These are phyloP conservation scores for Penicillium palitans DNA, from an alignment of 2,329 filamentous ascomycete species.

Conservation along the genomic window DNA sequence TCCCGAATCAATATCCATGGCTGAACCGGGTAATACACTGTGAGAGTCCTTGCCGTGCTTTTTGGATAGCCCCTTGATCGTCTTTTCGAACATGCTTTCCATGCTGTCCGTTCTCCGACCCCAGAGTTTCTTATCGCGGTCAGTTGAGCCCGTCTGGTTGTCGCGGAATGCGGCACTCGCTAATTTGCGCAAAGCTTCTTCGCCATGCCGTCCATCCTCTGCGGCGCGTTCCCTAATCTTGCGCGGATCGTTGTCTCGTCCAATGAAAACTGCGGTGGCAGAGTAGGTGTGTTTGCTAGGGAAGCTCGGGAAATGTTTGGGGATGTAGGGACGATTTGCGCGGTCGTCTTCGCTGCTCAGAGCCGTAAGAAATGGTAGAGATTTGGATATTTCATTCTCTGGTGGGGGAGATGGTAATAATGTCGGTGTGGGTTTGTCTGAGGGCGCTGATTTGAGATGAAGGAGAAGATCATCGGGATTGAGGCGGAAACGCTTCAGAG, in stretches of 20 bases:
- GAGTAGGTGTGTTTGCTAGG: slow-evolving; percentile 66
- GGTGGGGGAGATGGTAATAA: slow-evolving; percentile 44
- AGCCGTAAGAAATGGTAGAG: slow-evolving; percentile 51
- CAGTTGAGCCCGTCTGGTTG: slow-evolving; percentile 43
- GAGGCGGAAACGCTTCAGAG: slow-evolving; percentile 35
- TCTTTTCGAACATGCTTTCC: slow-evolving; percentile 57
- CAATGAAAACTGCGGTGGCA: slow-evolving; percentile 58
- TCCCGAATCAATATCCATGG: slow-evolving; percentile 35
- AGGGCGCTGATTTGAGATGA: slow-evolving; percentile 33
- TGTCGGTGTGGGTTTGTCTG: slow-evolving; percentile 24
- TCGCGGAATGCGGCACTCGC: slow-evolving; percentile 51
- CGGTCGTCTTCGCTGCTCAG: slow-evolving; percentile 51
- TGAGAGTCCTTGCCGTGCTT: slow-evolving; percentile 37
- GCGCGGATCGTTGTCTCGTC: slow-evolving; percentile 60
- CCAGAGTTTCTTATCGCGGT: slow-evolving; percentile 44
- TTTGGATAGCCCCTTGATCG: slow-evolving; percentile 53
- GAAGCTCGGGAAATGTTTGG: slow-evolving; percentile 61
- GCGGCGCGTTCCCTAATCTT: slow-evolving; percentile 63
- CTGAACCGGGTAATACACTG: slow-evolving; percentile 17
- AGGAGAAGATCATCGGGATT: slow-evolving; percentile 36
- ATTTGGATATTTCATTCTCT: slow-evolving; percentile 39
- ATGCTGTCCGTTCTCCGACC: slow-evolving; percentile 43
- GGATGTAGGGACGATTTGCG: slow-evolving; percentile 55
- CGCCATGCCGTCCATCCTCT: slow-evolving; percentile 64
- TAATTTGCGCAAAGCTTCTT: slow-evolving; percentile 64